These are phyloP conservation scores for Dichotomopilus funicola DNA, from an alignment of 2,329 filamentous ascomycete species.

Conservation along the genomic window DNA sequence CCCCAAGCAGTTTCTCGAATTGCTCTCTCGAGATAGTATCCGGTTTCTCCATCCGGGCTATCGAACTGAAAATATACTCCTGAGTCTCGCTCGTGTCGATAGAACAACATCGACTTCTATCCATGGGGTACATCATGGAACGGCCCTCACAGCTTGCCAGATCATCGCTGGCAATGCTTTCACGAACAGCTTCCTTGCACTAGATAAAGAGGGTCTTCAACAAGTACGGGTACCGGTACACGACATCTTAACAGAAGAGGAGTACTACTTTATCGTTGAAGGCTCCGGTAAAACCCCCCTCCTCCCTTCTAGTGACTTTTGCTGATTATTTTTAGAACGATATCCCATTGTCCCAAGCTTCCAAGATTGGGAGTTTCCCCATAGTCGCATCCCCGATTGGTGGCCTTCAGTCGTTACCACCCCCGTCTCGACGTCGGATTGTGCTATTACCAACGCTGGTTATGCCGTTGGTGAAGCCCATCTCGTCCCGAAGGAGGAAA, in stretches of 20 bases:
- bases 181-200: background rate
- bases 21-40: background rate
- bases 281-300: background rate
- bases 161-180: background rate
- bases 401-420: background rate
- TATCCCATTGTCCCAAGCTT: background rate
- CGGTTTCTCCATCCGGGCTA: background rate
- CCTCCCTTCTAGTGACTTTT: background rate
- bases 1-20: background rate
- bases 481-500: background rate
- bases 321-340: background rate
- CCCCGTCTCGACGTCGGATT: background rate
- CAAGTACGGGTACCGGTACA: background rate
- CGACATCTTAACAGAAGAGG: background rate
- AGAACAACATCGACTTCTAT: background rate
- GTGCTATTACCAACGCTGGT: background rate
- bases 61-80: background rate
- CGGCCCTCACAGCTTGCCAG: background rate
- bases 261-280: constrained; percentile 1
- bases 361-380: constrained; percentile 1
- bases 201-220: background rate
- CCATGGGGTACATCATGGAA: background rate
- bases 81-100: background rate
- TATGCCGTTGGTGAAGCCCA: background rate
- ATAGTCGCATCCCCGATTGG: background rate